Base-by-base conservation (phyloP, 2,329 filamentous ascomycete genomes). In the Ceratocystis smalleyi region DNA sequence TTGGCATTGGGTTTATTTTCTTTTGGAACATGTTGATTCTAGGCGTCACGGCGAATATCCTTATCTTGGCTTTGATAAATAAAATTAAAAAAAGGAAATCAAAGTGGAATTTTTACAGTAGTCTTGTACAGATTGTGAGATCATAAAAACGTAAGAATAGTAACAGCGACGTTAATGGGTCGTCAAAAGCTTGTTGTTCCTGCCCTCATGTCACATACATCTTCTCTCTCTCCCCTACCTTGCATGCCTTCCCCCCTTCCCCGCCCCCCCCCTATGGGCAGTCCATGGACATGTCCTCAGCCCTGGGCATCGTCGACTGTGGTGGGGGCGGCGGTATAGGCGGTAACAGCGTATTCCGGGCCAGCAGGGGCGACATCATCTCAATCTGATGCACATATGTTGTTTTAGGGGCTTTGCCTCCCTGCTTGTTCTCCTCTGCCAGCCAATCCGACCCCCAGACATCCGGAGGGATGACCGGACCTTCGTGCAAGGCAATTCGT, bases 401-500 rank as follows among this genome's bases (percentile, higher is more conserved):
- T 22, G 65, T 65, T 61, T 65, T 67, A 5, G 65, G 65, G n/a
- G 63, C 54, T 47, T 67, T 67, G 19, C 63, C 61, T 30, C 63
- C 60, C 55, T 64, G 63, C 66, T 70, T 74, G 67, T 70, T 73
- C 68, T 73, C 76, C 67, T 79, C 77, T 19, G 73, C 74, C 6
- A 76, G 75, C 72, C 78, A 78, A 68, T 81, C 77, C 5, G 75
- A 75, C 35, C 81, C 81, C 82, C 82, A 84, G 15, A 83, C 73
- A 4, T 83, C 79, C 1, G 79, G 71, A 0, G 82, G 81, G 27
- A 84, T 81, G 19, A 76, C 73, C 61, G 73, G 71, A 22, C 78
- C 77, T 35, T 83, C 81, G 71, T 80, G 80, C n/a, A 83, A 71
- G 3, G 81, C 81, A 59, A 84, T 82, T 8, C 79, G 77, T 62